phyloP scores from a whole-genome alignment of 306 rosid genomes.

The Trifolium subterraneum region DNA sequence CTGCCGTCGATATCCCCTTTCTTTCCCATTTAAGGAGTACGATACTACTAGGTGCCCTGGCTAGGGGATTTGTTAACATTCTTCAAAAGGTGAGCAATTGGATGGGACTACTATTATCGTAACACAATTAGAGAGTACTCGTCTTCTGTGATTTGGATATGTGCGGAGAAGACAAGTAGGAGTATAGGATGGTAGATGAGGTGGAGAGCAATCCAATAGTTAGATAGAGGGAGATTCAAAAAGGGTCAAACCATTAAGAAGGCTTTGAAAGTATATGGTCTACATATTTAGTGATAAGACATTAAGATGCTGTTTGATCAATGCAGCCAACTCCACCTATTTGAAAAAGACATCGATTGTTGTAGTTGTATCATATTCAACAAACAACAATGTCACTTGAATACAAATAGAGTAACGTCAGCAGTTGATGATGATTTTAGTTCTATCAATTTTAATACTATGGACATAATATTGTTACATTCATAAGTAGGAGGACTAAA shows the following conservation, averaged over 20 bases:
- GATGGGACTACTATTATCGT: not conserved
- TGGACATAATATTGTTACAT: not conserved
- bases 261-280: not conserved
- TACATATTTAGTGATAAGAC: constrained; percentile 5
- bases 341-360: not conserved
- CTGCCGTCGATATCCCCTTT: not conserved
- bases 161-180: not conserved
- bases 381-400: constrained; percentile 19
- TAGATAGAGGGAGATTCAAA: constrained; percentile 3
- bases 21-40: not conserved
- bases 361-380: not conserved
- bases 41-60: not conserved
- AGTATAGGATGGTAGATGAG: not conserved
- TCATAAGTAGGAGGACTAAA: not conserved
- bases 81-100: not conserved
- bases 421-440: not conserved
- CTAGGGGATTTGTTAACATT: not conserved
- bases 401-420: not conserved
- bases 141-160: not conserved
- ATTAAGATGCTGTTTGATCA: not conserved
- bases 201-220: constrained; percentile 2
- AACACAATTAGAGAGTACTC: not conserved
- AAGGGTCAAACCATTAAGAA: not conserved
- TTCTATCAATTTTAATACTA: not conserved
- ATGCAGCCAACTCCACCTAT: not conserved